Percentiles rank a stretch among this genome's conserved stretches.
phyloP scores from a whole-genome alignment of 257 asterid species.

The Lavandula angustifolia region DNA sequence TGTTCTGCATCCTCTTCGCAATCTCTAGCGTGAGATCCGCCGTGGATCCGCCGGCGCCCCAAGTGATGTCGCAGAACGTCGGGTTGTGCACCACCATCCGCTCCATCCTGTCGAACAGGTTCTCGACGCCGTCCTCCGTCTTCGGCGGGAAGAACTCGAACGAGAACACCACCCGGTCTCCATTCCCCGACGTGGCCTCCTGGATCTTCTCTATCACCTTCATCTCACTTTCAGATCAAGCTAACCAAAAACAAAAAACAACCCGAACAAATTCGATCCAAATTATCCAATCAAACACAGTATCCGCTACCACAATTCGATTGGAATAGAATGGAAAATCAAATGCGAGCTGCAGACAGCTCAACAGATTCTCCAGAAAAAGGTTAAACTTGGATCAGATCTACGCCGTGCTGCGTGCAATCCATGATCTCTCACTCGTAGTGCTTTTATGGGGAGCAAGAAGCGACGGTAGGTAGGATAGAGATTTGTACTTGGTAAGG shows the following conservation, averaged over 20 bases:
- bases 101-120: slow-evolving; percentile 93
- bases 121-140: slow-evolving; percentile 97
- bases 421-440: background rate
- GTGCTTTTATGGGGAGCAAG: slow-evolving; percentile 3
- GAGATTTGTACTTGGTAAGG: slow-evolving; percentile 27
- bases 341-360: slow-evolving; percentile 31
- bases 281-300: background rate
- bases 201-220: slow-evolving; percentile 93
- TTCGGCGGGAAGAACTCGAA: slow-evolving; percentile 98
- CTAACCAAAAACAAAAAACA: background rate
- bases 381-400: slow-evolving; percentile 25
- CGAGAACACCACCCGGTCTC: slow-evolving; percentile 69
- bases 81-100: slow-evolving; percentile 96
- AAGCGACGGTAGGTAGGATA: slow-evolving; percentile 27
- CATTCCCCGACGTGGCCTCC: slow-evolving; percentile 54
- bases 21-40: slow-evolving; percentile 98
- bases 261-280: slow-evolving; percentile 18
- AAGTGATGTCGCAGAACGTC: slow-evolving; percentile 86
- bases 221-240: slow-evolving; percentile 43
- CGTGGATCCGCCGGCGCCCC: slow-evolving; percentile 99
- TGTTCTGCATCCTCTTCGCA: slow-evolving; percentile 95
- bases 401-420: slow-evolving; percentile 29
- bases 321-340: background rate
- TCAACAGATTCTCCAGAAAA: background rate
- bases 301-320: background rate